Evolutionary conservation across 345 rosid genomes (phyloP).

Genomic region (Camelina sativa): DNA sequence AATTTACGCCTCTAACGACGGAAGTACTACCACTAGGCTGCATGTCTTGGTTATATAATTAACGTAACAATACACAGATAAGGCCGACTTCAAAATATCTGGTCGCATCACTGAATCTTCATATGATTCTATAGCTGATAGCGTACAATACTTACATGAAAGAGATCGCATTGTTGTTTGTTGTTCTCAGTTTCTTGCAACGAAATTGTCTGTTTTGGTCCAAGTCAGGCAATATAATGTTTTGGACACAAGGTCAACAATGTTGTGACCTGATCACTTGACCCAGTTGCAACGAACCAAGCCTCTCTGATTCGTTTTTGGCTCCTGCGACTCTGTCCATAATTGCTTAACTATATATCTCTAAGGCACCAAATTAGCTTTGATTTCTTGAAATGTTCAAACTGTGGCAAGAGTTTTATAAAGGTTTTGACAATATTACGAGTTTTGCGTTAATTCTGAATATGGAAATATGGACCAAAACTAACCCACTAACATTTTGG

Average conservation of each 20-base stretch:
- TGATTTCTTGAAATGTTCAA: no score
- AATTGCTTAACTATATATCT: neutral
- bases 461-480: no score
- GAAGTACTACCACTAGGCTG: no score
- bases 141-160: neutral
- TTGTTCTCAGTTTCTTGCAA: slow-evolving; percentile 5
- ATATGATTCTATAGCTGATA: neutral
- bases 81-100: neutral
- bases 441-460: neutral
- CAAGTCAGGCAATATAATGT: neutral
- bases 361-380: no score
- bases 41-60: no score
- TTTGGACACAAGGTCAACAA: neutral
- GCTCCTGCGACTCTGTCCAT: neutral
- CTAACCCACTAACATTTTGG: no score
- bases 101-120: neutral
- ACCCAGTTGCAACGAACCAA: neutral
- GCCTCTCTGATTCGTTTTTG: neutral
- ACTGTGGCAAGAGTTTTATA: neutral
- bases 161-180: neutral
- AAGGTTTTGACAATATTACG: neutral
- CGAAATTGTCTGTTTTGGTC: neutral
- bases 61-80: neutral
- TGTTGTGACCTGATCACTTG: neutral
- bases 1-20: neutral